Conservation (phyloP, 176 grass and related monocot species). For the Thinopyrum elongatum region DNA sequence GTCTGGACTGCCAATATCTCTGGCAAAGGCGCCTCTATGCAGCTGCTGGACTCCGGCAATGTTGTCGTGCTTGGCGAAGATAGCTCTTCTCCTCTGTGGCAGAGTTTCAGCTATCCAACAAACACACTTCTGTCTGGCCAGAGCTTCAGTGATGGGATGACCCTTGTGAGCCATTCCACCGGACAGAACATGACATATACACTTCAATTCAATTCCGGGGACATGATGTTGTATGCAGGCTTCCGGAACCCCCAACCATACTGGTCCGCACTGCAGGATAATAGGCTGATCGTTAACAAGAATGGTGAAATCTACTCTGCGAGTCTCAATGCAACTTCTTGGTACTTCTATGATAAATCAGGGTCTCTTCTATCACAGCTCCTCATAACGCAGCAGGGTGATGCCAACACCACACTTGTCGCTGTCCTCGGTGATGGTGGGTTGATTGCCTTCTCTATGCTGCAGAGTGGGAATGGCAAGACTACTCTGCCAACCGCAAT, state of each 20-base stretch:
- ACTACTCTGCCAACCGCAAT: constrained; percentile 19
- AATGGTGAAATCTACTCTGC: constrained; percentile 59
- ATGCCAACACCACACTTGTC: constrained; percentile 48
- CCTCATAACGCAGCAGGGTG: constrained; percentile 14
- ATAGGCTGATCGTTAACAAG: constrained; percentile 43
- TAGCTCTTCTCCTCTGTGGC: constrained; percentile 59
- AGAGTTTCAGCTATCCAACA: constrained; percentile 87
- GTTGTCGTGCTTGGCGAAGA: constrained; percentile 63
- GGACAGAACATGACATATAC: constrained; percentile 55
- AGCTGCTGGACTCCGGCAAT: constrained; percentile 75
- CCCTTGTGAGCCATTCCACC: constrained; percentile 50
- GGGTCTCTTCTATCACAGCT: constrained; percentile 55
- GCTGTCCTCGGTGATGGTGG: constrained; percentile 56
- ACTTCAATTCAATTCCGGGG: constrained; percentile 68
- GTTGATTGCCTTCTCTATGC: constrained; percentile 51
- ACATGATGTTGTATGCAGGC: constrained; percentile 62
- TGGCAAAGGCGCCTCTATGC: constrained; percentile 49
- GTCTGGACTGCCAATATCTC: constrained; percentile 71
- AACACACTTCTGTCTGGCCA: constrained; percentile 80
- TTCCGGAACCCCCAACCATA: constrained; percentile 66
- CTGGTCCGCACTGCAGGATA: constrained; percentile 72
- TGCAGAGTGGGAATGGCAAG: constrained; percentile 28
- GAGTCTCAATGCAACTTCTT: constrained; percentile 54
- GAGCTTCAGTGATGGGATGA: constrained; percentile 65
- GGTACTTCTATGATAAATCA: constrained; percentile 69